Percentiles rank a stretch among this genome's conserved stretches.
These are phyloP conservation scores for Phialophora tarda DNA, from an alignment of 2,329 filamentous ascomycete genomes.

Conservation along the genomic window DNA sequence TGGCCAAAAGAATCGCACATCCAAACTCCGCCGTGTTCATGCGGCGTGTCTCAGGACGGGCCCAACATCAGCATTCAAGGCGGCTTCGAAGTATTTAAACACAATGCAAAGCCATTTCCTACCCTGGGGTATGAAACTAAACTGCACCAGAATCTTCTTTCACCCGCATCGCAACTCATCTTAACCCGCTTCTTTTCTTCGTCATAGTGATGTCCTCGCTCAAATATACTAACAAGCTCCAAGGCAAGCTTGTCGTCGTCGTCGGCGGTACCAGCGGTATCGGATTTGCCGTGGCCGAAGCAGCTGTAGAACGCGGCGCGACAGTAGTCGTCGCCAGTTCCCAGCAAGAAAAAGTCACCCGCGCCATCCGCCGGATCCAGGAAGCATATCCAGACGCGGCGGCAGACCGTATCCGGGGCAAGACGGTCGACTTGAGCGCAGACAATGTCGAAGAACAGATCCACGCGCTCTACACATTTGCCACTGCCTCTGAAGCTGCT, in stretches of 20 bases:
- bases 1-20: neutral
- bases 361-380: conserved; percentile 50
- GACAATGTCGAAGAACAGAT: conserved; percentile 53
- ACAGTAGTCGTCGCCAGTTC: conserved; percentile 56
- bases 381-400: conserved; percentile 49
- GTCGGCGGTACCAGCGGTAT: conserved; percentile 61
- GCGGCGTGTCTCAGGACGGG: neutral
- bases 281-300: conserved; percentile 59
- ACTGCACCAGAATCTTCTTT: neutral
- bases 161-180: neutral
- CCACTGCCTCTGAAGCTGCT: conserved; percentile 42
- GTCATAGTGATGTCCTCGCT: conserved; percentile 22
- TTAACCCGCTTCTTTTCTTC: neutral
- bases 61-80: neutral
- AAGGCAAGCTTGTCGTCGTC: conserved; percentile 54
- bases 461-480: conserved; percentile 49
- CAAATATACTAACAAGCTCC: conserved; percentile 52
- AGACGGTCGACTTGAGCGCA: conserved; percentile 53
- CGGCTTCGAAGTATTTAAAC: neutral
- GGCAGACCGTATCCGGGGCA: conserved; percentile 45
- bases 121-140: neutral
- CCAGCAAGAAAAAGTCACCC: conserved; percentile 46
- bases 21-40: conserved; percentile 1
- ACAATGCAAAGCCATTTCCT: neutral
- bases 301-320: conserved; percentile 56